Evolutionary conservation across 2,329 filamentous ascomycete species (phyloP).

Genomic region (Cercospora sp.): DNA sequence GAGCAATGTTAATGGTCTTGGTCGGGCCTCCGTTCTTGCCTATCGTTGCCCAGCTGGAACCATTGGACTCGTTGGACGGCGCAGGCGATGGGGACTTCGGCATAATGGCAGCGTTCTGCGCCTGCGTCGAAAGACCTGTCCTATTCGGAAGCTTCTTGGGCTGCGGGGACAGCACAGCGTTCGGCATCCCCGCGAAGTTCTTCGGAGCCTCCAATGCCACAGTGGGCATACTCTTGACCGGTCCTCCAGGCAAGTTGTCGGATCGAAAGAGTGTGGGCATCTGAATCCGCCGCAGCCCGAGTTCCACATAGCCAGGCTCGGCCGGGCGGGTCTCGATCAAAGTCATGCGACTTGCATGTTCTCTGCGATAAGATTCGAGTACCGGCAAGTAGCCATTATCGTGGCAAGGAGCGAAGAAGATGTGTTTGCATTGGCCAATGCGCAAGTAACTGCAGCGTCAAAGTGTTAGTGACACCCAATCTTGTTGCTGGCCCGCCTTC

Average conservation of each 20-base stretch:
- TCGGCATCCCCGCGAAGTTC: not conserved
- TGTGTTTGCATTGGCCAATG: constrained; percentile 47
- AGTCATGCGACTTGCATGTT: constrained; percentile 44
- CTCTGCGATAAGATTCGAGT: constrained; percentile 49
- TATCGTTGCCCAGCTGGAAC: constrained; percentile 42
- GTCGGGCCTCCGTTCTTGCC: constrained; percentile 40
- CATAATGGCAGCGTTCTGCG: constrained; percentile 11
- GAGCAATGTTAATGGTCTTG: constrained; percentile 44
- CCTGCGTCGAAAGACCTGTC: constrained; percentile 5
- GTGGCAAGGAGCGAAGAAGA: constrained; percentile 51
- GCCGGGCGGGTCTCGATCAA: constrained; percentile 48
- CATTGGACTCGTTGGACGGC: constrained; percentile 22
- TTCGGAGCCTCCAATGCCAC: not conserved
- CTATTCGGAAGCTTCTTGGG: not conserved
- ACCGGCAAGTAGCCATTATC: constrained; percentile 50
- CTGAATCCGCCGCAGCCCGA: constrained; percentile 44
- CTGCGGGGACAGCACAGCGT: not conserved
- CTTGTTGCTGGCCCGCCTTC: not conserved
- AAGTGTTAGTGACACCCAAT: not conserved
- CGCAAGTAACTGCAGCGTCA: constrained; percentile 36
- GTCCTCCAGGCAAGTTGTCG: constrained; percentile 31
- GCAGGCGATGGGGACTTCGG: constrained; percentile 28
- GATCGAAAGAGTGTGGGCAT: constrained; percentile 47
- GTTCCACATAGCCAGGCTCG: constrained; percentile 43
- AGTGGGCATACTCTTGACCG: constrained; percentile 10